Conservation (phyloP, 495 filamentous ascomycete species). For the Talaromyces stipitatus region DNA sequence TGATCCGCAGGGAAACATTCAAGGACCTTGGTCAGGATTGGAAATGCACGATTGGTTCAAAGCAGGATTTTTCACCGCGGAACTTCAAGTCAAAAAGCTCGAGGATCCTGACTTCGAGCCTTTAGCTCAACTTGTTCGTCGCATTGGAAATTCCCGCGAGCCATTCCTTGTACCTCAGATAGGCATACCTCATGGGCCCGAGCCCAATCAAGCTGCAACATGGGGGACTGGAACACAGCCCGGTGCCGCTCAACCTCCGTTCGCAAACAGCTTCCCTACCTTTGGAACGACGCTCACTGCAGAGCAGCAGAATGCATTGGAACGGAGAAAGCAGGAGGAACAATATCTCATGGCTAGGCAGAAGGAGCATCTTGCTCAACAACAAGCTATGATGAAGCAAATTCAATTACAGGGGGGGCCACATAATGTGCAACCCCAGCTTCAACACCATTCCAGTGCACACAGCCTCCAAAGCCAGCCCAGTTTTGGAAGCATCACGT, state of each 20-base stretch:
- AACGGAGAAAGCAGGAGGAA: slow-evolving; percentile 94
- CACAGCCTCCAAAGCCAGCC: slow-evolving; percentile 95
- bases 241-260: slow-evolving; percentile 80
- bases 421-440: slow-evolving; percentile 41
- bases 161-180: slow-evolving; percentile 97
- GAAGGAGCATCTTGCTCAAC: slow-evolving; percentile 84
- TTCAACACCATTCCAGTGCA: slow-evolving; percentile 89
- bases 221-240: slow-evolving; percentile 33
- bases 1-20: slow-evolving; percentile 83
- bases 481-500: slow-evolving; percentile 85
- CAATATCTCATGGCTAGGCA: slow-evolving; percentile 94
- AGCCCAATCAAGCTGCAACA: slow-evolving; percentile 31
- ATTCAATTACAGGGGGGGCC: slow-evolving; percentile 56
- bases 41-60: slow-evolving; percentile 99
- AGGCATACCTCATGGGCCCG: slow-evolving; percentile 78
- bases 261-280: slow-evolving; percentile 87
- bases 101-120: slow-evolving; percentile 94
- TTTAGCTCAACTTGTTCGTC: slow-evolving; percentile 86
- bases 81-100: slow-evolving; percentile 85
- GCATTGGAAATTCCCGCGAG: slow-evolving; percentile 95
- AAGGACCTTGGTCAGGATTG: slow-evolving; percentile 90
- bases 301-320: slow-evolving; percentile 94
- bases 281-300: slow-evolving; percentile 97
- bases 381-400: slow-evolving; percentile 71
- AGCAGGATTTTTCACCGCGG: slow-evolving; percentile 91